Evolutionary conservation across 106 monocot species (phyloP).

Genomic region (Dendrobium huoshanense): DNA sequence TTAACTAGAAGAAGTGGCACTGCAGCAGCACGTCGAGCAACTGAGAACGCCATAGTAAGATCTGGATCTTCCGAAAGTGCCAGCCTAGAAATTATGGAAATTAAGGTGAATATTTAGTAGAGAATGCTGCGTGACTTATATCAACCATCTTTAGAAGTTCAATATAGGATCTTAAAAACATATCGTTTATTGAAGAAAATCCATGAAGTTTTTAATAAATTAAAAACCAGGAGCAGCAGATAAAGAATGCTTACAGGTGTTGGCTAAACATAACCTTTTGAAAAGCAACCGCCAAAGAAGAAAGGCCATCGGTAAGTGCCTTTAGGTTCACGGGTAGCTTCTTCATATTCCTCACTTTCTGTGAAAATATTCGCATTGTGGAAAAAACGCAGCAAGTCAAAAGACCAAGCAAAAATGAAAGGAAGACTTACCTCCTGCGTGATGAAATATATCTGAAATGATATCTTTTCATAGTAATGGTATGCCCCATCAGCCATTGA

Average conservation of each 20-base stretch:
- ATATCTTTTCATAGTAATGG: constrained; percentile 92
- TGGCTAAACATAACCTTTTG: constrained; percentile 72
- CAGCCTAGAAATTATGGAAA: constrained; percentile 36
- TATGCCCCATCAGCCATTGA: constrained; percentile 79
- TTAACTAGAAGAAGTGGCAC: constrained; percentile 90
- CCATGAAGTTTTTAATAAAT: neutral
- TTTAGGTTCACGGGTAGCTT: constrained; percentile 62
- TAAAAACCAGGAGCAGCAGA: neutral
- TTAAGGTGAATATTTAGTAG: neutral
- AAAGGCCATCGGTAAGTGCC: constrained; percentile 62
- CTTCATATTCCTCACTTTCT: constrained; percentile 69
- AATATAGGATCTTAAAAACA: neutral
- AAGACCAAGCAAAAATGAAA: neutral
- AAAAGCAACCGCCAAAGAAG: constrained; percentile 55
- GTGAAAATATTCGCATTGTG: constrained; percentile 22
- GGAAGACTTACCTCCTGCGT: constrained; percentile 63
- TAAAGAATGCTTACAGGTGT: constrained; percentile 44
- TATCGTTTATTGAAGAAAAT: neutral
- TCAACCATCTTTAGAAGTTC: neutral
- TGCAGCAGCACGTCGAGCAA: constrained; percentile 85
- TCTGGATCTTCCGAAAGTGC: constrained; percentile 72
- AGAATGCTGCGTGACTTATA: neutral
- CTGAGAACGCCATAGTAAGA: constrained; percentile 84
- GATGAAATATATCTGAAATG: constrained; percentile 92
- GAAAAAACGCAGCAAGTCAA: constrained; percentile 10